A percentile compares a stretch with the other conserved stretches of the same genome.
phyloP scores from a whole-genome alignment of 768 basidiomycete genomes.

The Suillus weaverae region DNA sequence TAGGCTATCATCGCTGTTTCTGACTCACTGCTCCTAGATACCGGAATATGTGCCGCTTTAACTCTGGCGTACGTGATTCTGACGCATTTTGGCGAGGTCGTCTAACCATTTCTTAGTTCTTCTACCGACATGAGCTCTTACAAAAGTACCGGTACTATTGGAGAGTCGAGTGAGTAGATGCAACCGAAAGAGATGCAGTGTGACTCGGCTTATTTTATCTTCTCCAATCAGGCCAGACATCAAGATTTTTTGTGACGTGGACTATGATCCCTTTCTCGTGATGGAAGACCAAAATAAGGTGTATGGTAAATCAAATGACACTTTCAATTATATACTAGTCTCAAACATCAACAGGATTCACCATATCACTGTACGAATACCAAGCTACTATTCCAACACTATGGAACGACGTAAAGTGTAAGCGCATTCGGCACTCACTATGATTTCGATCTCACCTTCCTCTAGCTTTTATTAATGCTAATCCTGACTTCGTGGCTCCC shows the following conservation, averaged over 20 bases:
- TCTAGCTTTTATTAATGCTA: conserved; percentile 64
- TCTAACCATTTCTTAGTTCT: conserved; percentile 52
- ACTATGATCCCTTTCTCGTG: conserved; percentile 76
- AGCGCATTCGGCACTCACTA: conserved; percentile 7
- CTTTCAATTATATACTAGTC: conserved; percentile 20
- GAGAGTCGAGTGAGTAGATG: conserved; percentile 75
- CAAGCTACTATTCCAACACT: conserved; percentile 77
- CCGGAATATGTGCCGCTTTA: conserved; percentile 95
- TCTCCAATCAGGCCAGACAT: conserved; percentile 59
- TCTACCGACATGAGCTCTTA: conserved; percentile 78
- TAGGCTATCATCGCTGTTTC: background rate
- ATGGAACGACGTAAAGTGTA: conserved; percentile 75
- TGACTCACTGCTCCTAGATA: conserved; percentile 47
- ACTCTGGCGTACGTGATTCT: conserved; percentile 68
- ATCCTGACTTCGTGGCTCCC: conserved; percentile 60
- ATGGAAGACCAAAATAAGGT: conserved; percentile 82
- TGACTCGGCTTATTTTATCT: background rate
- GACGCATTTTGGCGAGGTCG: background rate
- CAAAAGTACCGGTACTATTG: conserved; percentile 84
- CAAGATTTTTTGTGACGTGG: conserved; percentile 78
- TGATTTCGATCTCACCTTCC: background rate
- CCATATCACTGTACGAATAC: conserved; percentile 77
- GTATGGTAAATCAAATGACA: conserved; percentile 54
- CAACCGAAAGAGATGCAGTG: conserved; percentile 5
- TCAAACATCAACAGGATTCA: conserved; percentile 55